Evolutionary conservation across 2,329 filamentous ascomycete genomes (phyloP).

Genomic region (Talaromyces atroroseus): DNA sequence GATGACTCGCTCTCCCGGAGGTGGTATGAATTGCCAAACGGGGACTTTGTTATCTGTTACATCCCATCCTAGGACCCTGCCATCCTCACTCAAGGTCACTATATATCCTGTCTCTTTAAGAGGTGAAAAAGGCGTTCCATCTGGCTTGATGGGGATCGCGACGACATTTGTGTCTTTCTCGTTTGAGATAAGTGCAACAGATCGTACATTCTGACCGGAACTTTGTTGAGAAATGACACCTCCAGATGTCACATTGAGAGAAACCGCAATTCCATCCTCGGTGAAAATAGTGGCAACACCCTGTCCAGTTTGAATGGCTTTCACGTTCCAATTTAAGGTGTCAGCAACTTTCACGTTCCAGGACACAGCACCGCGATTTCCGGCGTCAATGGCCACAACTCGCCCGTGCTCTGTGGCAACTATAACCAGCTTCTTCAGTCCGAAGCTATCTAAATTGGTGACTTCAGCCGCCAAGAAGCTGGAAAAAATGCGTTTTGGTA

Average conservation of each 20-base stretch:
- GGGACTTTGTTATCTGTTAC: constrained; percentile 33
- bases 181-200: constrained; percentile 28
- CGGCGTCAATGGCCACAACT: constrained; percentile 73
- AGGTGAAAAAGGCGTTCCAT: constrained; percentile 30
- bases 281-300: constrained; percentile 55
- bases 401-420: constrained; percentile 74
- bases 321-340: constrained; percentile 60
- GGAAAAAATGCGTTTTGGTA: constrained; percentile 64
- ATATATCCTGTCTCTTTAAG: constrained; percentile 31
- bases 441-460: constrained; percentile 59
- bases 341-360: constrained; percentile 68
- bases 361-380: constrained; percentile 64
- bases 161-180: constrained; percentile 18
- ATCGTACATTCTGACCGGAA: constrained; percentile 23
- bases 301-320: constrained; percentile 60
- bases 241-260: constrained; percentile 42
- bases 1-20: constrained; percentile 61
- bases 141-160: constrained; percentile 29
- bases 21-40: constrained; percentile 69
- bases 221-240: constrained; percentile 31
- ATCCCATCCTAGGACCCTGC: constrained; percentile 41
- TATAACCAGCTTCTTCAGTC: constrained; percentile 79
- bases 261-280: constrained; percentile 57
- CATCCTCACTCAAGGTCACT: constrained; percentile 38
- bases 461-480: constrained; percentile 55